phyloP scores from a whole-genome alignment of 371 early-diverging fungal species.

The Mucor saturninus region DNA sequence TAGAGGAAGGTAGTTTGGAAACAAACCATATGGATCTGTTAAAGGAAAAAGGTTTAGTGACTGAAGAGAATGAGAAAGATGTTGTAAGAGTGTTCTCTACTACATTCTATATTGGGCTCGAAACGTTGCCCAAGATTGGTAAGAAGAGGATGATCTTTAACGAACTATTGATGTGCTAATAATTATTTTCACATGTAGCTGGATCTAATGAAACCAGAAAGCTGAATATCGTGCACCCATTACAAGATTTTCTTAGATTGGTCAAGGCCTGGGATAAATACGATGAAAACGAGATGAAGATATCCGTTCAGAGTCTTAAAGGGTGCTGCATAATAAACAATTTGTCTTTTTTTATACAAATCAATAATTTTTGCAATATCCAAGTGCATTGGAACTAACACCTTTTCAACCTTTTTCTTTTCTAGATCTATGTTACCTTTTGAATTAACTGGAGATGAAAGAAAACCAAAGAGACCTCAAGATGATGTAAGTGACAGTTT shows the following conservation, averaged over 20 bases:
- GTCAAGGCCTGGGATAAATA: slow-evolving; percentile 83
- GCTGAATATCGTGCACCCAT: slow-evolving; percentile 80
- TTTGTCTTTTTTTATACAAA: slow-evolving; percentile 6
- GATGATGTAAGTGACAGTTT: slow-evolving; percentile 26
- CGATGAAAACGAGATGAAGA: slow-evolving; percentile 71
- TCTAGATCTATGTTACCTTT: slow-evolving; percentile 48
- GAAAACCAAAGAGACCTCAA: slow-evolving; percentile 46
- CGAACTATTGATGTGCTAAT: background rate
- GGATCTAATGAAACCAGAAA: slow-evolving; percentile 48
- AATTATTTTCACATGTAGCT: slow-evolving; percentile 20
- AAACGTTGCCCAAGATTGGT: slow-evolving; percentile 63
- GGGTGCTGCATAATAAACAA: slow-evolving; percentile 52
- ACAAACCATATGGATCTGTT: slow-evolving; percentile 36
- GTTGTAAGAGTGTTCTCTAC: slow-evolving; percentile 66
- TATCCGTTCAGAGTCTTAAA: slow-evolving; percentile 73
- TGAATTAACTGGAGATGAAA: slow-evolving; percentile 51
- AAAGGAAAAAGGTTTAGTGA: slow-evolving; percentile 36
- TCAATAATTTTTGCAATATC: background rate
- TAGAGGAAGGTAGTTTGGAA: slow-evolving; percentile 51
- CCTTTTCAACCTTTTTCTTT: slow-evolving; percentile 5
- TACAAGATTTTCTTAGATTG: slow-evolving; percentile 78
- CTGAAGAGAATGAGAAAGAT: slow-evolving; percentile 40
- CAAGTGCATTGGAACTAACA: slow-evolving; percentile 2
- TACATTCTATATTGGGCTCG: slow-evolving; percentile 89
- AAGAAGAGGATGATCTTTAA: slow-evolving; percentile 8